Base-by-base conservation (phyloP, 768 basidiomycete species). In the Mycena haematopus region DNA sequence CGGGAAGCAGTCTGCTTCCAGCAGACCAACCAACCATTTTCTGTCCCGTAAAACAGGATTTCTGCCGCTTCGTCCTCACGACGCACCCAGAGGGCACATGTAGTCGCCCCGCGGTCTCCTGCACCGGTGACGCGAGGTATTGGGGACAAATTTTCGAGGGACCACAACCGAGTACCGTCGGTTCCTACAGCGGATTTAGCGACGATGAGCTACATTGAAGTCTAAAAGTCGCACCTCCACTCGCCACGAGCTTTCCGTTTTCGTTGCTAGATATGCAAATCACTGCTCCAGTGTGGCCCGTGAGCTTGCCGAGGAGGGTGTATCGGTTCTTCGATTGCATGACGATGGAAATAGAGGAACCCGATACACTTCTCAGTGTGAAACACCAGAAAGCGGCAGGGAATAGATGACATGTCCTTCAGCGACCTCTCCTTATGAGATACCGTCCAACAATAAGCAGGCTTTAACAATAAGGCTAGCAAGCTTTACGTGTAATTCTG, bases 51-150 rank as follows among this genome's bases (percentile, higher is more conserved):
- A 13, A 68, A 17, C 8, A 68, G 31, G n/a, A 55, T 29, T 21
- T 68, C 64, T 1, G 38, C 17, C 2, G 38, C 17, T 14, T 65
- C 58, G 46, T 68, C 61, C 17, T 66, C 65, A 10, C 59, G 29
- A 35, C 45, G 51, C 6, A 66, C 38, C 64, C 64, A 68, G 21
- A 60, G 24, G 15, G 63, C 3, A 2, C n/a, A 24, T 25, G 64
- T 58, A 11, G 64, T 65, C 11, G 52, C 61, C n/a, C 64, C 67
- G 1, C 67, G 57, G 11, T 49, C 22, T 21, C 47, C 61, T 22
- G 21, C 24, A 15, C 52, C 52, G 9, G 24, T 22, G 22, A 9
- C 55, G 6, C 46, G 33, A 22, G 13, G 51, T 40, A 49, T 40
- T 13, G 17, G 6, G 1, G 0, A 29, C 21, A 33, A 8, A 4